Percentiles rank a stretch among this genome's conserved stretches.
Evolutionary conservation across 2,329 filamentous ascomycete species (phyloP).

Genomic region (Fusarium anguioides): DNA sequence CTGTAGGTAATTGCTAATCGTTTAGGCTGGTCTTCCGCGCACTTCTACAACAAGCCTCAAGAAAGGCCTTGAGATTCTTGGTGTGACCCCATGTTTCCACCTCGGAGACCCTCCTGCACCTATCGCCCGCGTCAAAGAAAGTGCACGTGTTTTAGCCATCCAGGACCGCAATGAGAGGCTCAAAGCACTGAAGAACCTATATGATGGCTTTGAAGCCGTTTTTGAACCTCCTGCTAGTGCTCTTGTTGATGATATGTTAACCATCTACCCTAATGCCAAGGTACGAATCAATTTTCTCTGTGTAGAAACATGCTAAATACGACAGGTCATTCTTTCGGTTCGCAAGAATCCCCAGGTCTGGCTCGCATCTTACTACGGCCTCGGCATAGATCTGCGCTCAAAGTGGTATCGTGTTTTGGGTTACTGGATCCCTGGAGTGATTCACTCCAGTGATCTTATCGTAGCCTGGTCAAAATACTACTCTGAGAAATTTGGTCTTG

Average conservation of each 20-base stretch:
- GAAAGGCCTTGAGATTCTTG: constrained; percentile 33
- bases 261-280: constrained; percentile 29
- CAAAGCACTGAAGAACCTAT: constrained; percentile 28
- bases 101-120: constrained; percentile 35
- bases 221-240: constrained; percentile 35
- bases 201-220: constrained; percentile 34
- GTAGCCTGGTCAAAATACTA: constrained; percentile 31
- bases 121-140: constrained; percentile 30
- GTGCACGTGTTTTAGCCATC: constrained; percentile 26
- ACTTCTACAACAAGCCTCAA: constrained; percentile 37
- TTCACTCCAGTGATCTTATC: constrained; percentile 36
- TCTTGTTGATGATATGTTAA: constrained; percentile 33
- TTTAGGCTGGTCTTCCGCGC: constrained; percentile 29
- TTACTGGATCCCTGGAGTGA: constrained; percentile 34
- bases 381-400: constrained; percentile 36
- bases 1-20: not conserved
- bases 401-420: constrained; percentile 26
- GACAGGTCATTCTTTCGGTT: constrained; percentile 33
- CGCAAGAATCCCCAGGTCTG: constrained; percentile 35
- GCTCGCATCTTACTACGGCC: constrained; percentile 32
- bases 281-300: not conserved
- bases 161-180: constrained; percentile 29
- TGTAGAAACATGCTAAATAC: no score
- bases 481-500: constrained; percentile 18
- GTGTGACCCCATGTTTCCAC: constrained; percentile 30